Conservation (phyloP, 495 filamentous ascomycete species). For the Glarea lozoyensis region DNA sequence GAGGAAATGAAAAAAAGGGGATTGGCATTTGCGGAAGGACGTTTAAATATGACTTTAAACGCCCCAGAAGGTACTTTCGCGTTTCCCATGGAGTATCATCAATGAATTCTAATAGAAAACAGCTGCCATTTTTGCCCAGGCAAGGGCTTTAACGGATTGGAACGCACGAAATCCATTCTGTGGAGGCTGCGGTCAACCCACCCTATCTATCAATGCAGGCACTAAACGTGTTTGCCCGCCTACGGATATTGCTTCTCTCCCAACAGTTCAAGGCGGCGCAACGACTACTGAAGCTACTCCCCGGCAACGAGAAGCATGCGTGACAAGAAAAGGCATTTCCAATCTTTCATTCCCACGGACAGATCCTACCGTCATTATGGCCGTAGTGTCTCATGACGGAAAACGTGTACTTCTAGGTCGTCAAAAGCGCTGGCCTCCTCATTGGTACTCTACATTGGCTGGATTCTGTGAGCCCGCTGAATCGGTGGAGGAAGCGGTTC, state of each 20-base stretch:
- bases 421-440: slow-evolving; percentile 68
- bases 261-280: slow-evolving; percentile 50
- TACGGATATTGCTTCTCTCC: slow-evolving; percentile 69
- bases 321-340: slow-evolving; percentile 63
- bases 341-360: slow-evolving; percentile 91
- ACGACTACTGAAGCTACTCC: slow-evolving; percentile 27
- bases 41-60: slow-evolving; percentile 40
- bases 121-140: slow-evolving; percentile 90
- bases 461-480: slow-evolving; percentile 95
- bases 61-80: slow-evolving; percentile 47
- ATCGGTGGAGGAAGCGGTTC: slow-evolving; percentile 88
- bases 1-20: slow-evolving; percentile 49
- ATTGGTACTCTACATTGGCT: slow-evolving; percentile 85
- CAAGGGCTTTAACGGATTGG: slow-evolving; percentile 87
- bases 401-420: slow-evolving; percentile 76
- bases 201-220: slow-evolving; percentile 78
- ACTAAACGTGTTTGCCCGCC: slow-evolving; percentile 87
- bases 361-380: slow-evolving; percentile 93
- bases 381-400: slow-evolving; percentile 67
- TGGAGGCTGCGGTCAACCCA: slow-evolving; percentile 74
- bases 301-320: slow-evolving; percentile 53
- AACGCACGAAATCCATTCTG: slow-evolving; percentile 90
- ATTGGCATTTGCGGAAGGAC: slow-evolving; percentile 47
- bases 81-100: background rate
- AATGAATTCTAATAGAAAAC: slow-evolving; percentile 9